These are phyloP conservation scores for Plantago major DNA, from an alignment of 257 asterid species.

Conservation along the genomic window DNA sequence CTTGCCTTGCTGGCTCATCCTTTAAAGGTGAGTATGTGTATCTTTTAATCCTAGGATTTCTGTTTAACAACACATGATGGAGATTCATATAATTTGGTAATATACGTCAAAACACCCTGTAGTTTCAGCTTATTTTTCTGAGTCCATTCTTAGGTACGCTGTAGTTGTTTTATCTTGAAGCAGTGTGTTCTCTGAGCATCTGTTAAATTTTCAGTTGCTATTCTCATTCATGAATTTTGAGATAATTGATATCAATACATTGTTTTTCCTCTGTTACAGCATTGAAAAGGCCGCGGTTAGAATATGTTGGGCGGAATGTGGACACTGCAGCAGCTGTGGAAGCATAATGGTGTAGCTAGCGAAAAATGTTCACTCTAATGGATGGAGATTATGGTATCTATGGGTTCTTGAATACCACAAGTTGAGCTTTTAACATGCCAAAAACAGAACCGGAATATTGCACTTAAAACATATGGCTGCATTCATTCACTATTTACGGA, in stretches of 20 bases:
- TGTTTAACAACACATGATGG: no score
- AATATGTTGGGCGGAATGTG: constrained; percentile 20
- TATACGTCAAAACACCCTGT: no score
- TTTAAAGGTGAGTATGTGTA: constrained; percentile 52
- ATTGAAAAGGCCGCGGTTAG: constrained; percentile 29
- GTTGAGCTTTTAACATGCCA: no score
- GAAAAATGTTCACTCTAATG: constrained; percentile 6
- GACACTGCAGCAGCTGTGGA: constrained; percentile 23
- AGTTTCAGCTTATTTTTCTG: no score
- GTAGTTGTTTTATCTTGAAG: background rate
- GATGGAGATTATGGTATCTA: no score
- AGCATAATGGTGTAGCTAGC: constrained; percentile 16
- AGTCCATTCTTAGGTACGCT: background rate
- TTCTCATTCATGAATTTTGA: background rate
- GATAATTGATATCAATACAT: no score
- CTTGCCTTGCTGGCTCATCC: constrained; percentile 96
- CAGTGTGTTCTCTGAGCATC: background rate
- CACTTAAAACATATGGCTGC: no score
- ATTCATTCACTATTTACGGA: no score
- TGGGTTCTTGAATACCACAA: no score
- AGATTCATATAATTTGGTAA: no score
- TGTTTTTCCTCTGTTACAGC: constrained; percentile 30
- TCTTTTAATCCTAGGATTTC: background rate
- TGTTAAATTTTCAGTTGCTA: background rate
- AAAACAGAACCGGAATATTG: no score